phyloP scores from a whole-genome alignment of 108 stramenopile species.

The Phaeodactylum tricornutum region DNA sequence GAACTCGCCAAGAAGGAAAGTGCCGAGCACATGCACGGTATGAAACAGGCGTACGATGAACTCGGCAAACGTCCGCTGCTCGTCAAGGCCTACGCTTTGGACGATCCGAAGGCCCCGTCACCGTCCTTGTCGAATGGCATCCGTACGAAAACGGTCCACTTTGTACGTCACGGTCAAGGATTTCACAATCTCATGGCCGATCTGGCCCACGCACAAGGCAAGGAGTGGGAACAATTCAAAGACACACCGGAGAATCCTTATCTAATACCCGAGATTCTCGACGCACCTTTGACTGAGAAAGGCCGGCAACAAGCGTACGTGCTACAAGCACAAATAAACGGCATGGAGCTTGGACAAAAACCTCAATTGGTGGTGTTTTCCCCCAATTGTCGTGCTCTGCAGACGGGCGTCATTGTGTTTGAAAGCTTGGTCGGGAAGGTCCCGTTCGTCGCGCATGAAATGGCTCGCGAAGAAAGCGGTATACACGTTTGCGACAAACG shows the following conservation, averaged over 20 bases:
- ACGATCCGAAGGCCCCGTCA: constrained; percentile 18
- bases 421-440: constrained; percentile 29
- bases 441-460: constrained; percentile 63
- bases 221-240: constrained; percentile 33
- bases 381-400: constrained; percentile 57
- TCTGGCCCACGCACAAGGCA: constrained; percentile 32
- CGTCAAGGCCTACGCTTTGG: constrained; percentile 29
- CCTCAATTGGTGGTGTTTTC: constrained; percentile 53
- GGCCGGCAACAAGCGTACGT: constrained; percentile 50
- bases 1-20: constrained; percentile 20
- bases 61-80: constrained; percentile 20
- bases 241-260: constrained; percentile 49
- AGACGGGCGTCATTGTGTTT: constrained; percentile 67
- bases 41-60: constrained; percentile 13
- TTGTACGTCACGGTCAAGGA: constrained; percentile 23
- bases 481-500: constrained; percentile 68
- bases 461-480: constrained; percentile 61
- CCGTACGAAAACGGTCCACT: constrained; percentile 15
- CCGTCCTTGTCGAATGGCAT: constrained; percentile 7
- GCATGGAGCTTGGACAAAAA: constrained; percentile 12
- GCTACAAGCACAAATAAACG: constrained; percentile 22
- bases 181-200: constrained; percentile 53
- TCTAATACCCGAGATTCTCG: constrained; percentile 43
- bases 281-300: constrained; percentile 71
- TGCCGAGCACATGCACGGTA: constrained; percentile 32